Conservation (phyloP, 2,329 filamentous ascomycete species). For the Camillea tinctor region DNA sequence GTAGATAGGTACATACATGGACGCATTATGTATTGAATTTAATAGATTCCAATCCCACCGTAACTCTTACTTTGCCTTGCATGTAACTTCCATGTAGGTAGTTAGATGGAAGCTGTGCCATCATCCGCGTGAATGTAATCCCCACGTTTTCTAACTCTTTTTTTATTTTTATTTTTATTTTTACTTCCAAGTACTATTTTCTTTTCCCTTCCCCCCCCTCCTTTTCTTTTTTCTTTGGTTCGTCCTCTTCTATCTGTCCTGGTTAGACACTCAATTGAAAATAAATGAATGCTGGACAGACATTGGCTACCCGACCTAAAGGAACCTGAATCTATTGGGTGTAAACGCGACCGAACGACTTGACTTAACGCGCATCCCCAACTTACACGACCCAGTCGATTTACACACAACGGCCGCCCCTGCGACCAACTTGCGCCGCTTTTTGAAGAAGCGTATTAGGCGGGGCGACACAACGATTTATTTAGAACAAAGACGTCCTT, state of each 20-base stretch:
- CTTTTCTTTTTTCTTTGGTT: not conserved
- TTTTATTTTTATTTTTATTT: conserved; percentile 2
- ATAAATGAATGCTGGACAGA: not conserved
- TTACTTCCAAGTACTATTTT: too few relatives aligned
- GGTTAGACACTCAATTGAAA: not conserved
- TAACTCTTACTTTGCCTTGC: not conserved
- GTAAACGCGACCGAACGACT: not conserved
- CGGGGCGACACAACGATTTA: not conserved
- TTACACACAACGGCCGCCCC: not conserved
- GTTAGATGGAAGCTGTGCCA: not conserved
- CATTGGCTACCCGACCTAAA: not conserved
- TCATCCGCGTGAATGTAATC: conserved; percentile 3
- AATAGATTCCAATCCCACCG: not conserved
- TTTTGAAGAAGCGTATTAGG: not conserved
- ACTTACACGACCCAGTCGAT: conserved; percentile 4
- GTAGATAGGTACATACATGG: not conserved
- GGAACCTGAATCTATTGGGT: not conserved
- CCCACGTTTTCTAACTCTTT: conserved; percentile 3
- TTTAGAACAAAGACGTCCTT: not conserved
- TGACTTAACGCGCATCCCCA: not conserved
- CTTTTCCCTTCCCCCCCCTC: too few relatives aligned
- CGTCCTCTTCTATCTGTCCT: not conserved
- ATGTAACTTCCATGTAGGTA: not conserved
- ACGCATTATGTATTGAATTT: not conserved
- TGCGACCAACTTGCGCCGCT: not conserved